Conservation (phyloP, 164 flowering plant species). For the Kalanchoe fedtschenkoi region DNA sequence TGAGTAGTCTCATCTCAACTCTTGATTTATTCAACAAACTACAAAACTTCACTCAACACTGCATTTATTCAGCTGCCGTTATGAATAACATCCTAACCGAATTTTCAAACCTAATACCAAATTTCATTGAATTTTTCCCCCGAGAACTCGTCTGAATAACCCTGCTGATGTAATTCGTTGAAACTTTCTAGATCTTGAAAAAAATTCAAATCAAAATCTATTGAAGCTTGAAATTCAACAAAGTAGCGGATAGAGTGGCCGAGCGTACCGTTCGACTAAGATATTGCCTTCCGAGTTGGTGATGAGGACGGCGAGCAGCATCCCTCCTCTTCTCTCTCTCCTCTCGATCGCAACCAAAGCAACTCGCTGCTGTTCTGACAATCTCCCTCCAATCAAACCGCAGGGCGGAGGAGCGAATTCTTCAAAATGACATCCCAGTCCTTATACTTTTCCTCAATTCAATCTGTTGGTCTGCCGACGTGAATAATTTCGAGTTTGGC, state of each 20-base stretch:
- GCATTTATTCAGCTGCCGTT: background rate
- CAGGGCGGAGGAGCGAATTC: background rate
- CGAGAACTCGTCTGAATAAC: background rate
- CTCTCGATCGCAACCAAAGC: background rate
- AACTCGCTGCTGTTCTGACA: background rate
- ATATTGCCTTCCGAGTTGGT: conserved; percentile 56
- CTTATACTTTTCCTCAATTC: background rate
- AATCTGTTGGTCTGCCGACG: background rate
- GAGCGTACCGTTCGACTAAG: conserved; percentile 44
- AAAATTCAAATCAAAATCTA: background rate
- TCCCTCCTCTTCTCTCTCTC: conserved; percentile 8
- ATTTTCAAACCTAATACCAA: background rate
- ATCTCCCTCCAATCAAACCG: background rate
- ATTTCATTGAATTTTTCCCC: background rate
- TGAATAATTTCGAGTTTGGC: background rate
- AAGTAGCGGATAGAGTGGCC: background rate
- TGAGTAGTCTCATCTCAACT: no score
- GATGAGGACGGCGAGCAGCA: conserved; percentile 53
- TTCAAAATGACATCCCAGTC: background rate
- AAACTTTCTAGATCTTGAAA: background rate
- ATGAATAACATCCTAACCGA: background rate
- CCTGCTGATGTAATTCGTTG: background rate
- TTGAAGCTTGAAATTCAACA: background rate
- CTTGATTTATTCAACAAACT: no score
- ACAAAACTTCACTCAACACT: background rate